Percentiles rank a stretch among this genome's conserved stretches.
Evolutionary conservation across 306 rosid species (phyloP).

Genomic region (Cicer cuneatum): DNA sequence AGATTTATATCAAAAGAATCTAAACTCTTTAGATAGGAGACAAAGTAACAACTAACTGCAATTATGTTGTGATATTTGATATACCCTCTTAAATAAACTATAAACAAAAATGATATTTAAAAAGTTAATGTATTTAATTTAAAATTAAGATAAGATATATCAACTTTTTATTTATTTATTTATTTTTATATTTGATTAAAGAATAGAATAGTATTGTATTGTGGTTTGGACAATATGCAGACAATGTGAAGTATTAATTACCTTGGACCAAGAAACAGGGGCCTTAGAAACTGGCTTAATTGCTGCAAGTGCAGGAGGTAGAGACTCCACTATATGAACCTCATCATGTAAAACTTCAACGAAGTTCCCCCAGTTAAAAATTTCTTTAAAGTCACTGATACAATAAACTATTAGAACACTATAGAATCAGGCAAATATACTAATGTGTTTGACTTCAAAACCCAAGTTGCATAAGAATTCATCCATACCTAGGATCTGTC

Average conservation of each 20-base stretch:
- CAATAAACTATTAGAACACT: conserved; percentile 1
- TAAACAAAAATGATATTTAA: no score
- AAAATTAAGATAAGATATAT: no score
- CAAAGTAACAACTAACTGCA: no score
- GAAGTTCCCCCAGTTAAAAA: conserved; percentile 71
- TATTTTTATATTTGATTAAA: no score
- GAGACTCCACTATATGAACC: conserved; percentile 54
- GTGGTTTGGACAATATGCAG: no score
- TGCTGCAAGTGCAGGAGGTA: conserved; percentile 49
- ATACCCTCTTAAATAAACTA: no score
- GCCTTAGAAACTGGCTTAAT: conserved; percentile 50
- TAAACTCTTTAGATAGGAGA: no score
- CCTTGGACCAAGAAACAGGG: conserved; percentile 84
- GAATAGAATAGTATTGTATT: no score
- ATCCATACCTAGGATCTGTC: conserved; percentile 67
- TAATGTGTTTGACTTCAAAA: background rate
- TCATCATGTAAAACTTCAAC: conserved; percentile 63
- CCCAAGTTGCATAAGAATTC: background rate
- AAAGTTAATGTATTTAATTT: no score
- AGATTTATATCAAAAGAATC: no score
- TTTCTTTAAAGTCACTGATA: conserved; percentile 64
- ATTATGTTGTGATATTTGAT: no score
- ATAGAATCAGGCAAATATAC: background rate
- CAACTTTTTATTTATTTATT: no score
- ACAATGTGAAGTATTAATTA: conserved; percentile 11